phyloP scores from a whole-genome alignment of 2,329 filamentous ascomycete genomes.

The Didymella exigua region DNA sequence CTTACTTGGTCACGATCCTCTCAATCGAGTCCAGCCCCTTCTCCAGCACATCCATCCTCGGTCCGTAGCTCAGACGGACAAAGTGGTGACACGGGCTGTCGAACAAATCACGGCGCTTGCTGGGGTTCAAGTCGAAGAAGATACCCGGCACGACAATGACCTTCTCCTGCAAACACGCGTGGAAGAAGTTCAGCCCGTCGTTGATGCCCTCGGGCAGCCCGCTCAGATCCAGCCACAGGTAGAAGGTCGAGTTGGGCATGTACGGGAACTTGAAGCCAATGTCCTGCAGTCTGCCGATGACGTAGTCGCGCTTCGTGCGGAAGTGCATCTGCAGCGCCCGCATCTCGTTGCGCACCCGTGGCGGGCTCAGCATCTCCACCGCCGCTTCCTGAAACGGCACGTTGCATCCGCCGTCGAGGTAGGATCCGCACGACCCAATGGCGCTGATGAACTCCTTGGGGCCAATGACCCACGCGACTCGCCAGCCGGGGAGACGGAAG shows the following conservation, averaged over 20 bases:
- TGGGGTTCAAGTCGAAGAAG: conserved; percentile 96
- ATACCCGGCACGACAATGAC: conserved; percentile 97
- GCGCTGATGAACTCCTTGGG: conserved; percentile 96
- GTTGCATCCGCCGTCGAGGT: conserved; percentile 92
- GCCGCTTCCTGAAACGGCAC: conserved; percentile 96
- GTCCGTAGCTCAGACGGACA: conserved; percentile 50
- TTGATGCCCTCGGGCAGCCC: conserved; percentile 79
- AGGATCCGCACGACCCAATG: conserved; percentile 88
- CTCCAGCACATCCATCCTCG: conserved; percentile 48
- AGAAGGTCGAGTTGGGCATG: conserved; percentile 91
- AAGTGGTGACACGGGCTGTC: conserved; percentile 84
- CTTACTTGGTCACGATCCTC: conserved; percentile 50
- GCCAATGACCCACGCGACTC: conserved; percentile 93
- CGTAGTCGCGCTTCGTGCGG: conserved; percentile 90
- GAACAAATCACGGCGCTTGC: conserved; percentile 86
- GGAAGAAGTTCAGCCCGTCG: conserved; percentile 96
- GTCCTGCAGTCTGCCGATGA: conserved; percentile 75
- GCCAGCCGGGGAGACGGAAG: conserved; percentile 94
- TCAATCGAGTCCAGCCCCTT: conserved; percentile 50
- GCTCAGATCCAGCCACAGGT: conserved; percentile 75
- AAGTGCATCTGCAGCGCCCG: conserved; percentile 87
- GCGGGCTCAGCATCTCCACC: conserved; percentile 88
- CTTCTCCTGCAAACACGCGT: conserved; percentile 89
- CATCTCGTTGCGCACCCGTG: conserved; percentile 83
- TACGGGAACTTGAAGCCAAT: conserved; percentile 85